Evolutionary conservation across 2,329 filamentous ascomycete species (phyloP).

Genomic region (Diaporthe sp.): DNA sequence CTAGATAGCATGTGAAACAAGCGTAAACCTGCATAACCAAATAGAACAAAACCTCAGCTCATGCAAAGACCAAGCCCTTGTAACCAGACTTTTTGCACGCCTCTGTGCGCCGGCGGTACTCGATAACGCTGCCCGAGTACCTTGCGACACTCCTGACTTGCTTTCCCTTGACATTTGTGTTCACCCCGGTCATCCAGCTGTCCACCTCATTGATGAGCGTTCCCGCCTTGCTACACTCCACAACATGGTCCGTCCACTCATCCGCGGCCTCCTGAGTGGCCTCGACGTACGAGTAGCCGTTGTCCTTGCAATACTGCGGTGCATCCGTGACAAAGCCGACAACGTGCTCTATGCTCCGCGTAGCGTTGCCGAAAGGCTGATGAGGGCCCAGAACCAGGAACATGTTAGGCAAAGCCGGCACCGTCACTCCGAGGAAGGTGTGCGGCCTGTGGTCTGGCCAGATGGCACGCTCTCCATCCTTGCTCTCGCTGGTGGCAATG

Average conservation of each 20-base stretch:
- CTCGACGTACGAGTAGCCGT: constrained; percentile 31
- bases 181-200: constrained; percentile 40
- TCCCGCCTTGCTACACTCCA: constrained; percentile 35
- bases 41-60: not conserved
- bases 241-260: constrained; percentile 37
- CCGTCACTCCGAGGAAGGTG: constrained; percentile 40
- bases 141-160: constrained; percentile 34
- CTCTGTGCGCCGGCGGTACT: constrained; percentile 33
- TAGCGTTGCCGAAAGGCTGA: constrained; percentile 39
- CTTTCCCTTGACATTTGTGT: constrained; percentile 32
- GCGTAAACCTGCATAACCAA: not conserved
- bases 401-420: constrained; percentile 39
- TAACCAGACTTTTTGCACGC: constrained; percentile 22
- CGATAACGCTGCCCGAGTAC: constrained; percentile 35
- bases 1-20: not conserved
- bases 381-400: constrained; percentile 39
- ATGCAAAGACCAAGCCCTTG: not conserved
- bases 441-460: constrained; percentile 33
- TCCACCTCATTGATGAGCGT: constrained; percentile 38
- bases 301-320: constrained; percentile 11
- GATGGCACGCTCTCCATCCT: not conserved
- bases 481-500: constrained; percentile 40
- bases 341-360: constrained; percentile 38
- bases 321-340: constrained; percentile 32
- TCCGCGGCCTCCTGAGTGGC: constrained; percentile 31